phyloP scores from a whole-genome alignment of 148 eudicot genomes.

The Vaccinium macrocarpon region DNA sequence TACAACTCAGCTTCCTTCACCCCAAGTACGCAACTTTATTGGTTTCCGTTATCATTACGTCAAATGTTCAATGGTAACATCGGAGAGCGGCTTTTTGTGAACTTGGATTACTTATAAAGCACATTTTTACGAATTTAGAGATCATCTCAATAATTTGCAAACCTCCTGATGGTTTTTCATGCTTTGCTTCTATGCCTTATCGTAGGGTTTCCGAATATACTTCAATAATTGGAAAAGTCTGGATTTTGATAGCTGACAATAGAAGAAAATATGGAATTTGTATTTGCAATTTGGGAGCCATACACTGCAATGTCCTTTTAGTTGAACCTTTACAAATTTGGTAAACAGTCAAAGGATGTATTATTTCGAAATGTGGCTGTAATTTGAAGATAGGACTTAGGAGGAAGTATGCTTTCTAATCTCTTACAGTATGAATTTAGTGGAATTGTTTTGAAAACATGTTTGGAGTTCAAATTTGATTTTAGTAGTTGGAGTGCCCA shows the following conservation, averaged over 20 bases:
- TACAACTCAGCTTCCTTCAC: slow-evolving; percentile 51
- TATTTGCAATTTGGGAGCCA: background rate
- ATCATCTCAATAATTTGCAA: background rate
- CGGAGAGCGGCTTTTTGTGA: too few relatives aligned
- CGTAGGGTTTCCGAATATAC: background rate
- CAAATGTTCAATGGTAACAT: background rate
- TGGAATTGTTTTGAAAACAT: background rate
- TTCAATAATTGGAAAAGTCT: background rate
- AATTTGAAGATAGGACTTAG: background rate
- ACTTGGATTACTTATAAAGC: background rate
- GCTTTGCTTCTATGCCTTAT: background rate
- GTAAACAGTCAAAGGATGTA: background rate
- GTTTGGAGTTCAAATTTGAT: background rate
- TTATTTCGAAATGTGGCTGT: background rate
- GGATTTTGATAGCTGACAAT: background rate
- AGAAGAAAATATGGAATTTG: background rate
- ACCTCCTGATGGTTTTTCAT: background rate
- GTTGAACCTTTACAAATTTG: background rate
- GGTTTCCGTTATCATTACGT: background rate
- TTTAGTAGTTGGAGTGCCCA: background rate
- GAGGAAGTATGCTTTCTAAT: background rate
- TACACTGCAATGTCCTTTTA: background rate
- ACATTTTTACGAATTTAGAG: background rate
- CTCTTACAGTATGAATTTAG: background rate
- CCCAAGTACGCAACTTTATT: slow-evolving; percentile 31